Evolutionary conservation across 257 asterid species (phyloP).

Genomic region (Jacaranda copaia): DNA sequence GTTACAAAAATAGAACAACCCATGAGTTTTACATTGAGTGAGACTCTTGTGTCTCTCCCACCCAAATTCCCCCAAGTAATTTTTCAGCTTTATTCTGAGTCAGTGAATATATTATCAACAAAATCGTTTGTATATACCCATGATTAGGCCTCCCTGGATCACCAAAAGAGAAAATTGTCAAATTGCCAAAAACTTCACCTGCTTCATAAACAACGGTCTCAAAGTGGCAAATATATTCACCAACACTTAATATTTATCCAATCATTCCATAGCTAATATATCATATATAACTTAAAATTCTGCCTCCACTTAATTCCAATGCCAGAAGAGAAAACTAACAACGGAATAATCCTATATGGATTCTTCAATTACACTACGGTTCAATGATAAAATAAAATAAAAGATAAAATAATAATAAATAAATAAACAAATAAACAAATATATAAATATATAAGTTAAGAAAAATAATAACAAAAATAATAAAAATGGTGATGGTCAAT

Average conservation of each 20-base stretch:
- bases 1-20: slow-evolving; percentile 4
- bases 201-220: background rate
- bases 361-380: background rate
- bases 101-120: background rate
- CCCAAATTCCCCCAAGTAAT: slow-evolving; percentile 20
- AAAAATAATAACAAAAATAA: background rate
- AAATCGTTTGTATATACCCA: background rate
- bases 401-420: background rate
- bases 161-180: slow-evolving; percentile 6
- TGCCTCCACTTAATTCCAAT: slow-evolving; percentile 2
- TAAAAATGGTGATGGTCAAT: background rate
- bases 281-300: background rate
- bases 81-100: slow-evolving; percentile 5
- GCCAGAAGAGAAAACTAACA: background rate
- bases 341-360: background rate
- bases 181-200: background rate
- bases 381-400: background rate
- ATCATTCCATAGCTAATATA: background rate
- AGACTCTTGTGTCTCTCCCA: background rate
- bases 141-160: slow-evolving; percentile 6
- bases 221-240: background rate
- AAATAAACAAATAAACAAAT: too few species aligned
- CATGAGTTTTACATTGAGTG: background rate
- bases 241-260: background rate
- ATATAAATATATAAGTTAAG: too few species aligned